Conservation (phyloP, 768 basidiomycete species). For the Pleurotus pulmonarius region DNA sequence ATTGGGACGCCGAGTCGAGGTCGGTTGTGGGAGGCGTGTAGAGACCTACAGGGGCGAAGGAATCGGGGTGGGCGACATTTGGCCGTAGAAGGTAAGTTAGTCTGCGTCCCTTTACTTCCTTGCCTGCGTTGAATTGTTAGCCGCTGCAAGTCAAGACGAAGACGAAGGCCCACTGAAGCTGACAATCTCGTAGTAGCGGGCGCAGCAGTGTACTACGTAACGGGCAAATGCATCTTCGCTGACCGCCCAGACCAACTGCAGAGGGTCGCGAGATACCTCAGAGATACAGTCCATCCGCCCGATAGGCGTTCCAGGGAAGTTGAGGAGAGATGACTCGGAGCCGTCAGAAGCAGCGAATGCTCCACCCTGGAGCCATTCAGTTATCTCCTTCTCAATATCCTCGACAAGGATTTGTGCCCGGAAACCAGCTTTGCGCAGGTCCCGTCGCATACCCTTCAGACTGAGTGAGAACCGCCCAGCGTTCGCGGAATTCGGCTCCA, state of each 20-base stretch:
- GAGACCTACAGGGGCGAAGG: conserved; percentile 34
- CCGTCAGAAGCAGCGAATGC: conserved; percentile 51
- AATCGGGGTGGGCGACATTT: conserved; percentile 62
- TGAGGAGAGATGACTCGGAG: conserved; percentile 17
- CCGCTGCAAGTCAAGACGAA: neutral
- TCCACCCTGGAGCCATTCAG: conserved; percentile 61
- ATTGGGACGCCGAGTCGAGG: conserved; percentile 49
- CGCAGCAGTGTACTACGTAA: conserved; percentile 81
- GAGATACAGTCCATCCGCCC: conserved; percentile 49
- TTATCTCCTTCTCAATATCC: conserved; percentile 64
- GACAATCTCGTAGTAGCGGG: conserved; percentile 74
- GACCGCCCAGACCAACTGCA: conserved; percentile 73
- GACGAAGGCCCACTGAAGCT: conserved; percentile 57
- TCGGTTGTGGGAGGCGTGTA: conserved; percentile 78
- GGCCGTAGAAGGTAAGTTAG: conserved; percentile 81
- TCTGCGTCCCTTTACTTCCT: conserved; percentile 53
- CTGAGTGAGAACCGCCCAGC: conserved; percentile 77
- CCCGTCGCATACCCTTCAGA: conserved; percentile 68
- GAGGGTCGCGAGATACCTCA: conserved; percentile 65
- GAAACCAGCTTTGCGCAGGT: conserved; percentile 58
- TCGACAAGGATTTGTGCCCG: conserved; percentile 59
- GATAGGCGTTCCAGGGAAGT: conserved; percentile 39
- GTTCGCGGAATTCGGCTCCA: conserved; percentile 53
- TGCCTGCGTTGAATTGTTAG: conserved; percentile 35
- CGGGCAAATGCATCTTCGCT: conserved; percentile 69